Evolutionary conservation across 371 early-diverging fungal species (phyloP).

Genomic region (Mortierella sp.): DNA sequence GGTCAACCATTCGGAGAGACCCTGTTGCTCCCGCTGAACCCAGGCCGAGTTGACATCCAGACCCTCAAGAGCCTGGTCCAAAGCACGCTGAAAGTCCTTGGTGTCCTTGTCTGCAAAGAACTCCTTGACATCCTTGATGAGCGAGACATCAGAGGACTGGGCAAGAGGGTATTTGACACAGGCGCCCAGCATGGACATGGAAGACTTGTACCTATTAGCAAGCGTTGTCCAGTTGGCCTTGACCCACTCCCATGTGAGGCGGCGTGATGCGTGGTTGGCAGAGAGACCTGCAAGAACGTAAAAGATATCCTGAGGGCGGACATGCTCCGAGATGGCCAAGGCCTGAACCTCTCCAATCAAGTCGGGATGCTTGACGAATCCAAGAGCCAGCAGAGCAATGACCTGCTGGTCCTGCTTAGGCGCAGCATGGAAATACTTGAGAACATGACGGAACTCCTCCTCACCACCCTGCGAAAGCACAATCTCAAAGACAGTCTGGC

Average conservation of each 20-base stretch:
- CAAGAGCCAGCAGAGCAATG: slow-evolving; percentile 80
- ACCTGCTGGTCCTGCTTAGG: slow-evolving; percentile 79
- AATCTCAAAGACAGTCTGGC: slow-evolving; percentile 79
- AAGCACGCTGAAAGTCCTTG: slow-evolving; percentile 74
- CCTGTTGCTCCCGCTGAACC: slow-evolving; percentile 77
- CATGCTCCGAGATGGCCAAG: slow-evolving; percentile 73
- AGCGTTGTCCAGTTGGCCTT: slow-evolving; percentile 76
- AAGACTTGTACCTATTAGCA: slow-evolving; percentile 72
- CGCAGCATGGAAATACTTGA: slow-evolving; percentile 77
- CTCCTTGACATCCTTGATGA: slow-evolving; percentile 72
- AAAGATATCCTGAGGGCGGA: slow-evolving; percentile 87
- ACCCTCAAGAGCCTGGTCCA: slow-evolving; percentile 88
- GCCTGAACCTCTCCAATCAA: slow-evolving; percentile 70
- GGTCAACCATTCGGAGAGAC: slow-evolving; percentile 76
- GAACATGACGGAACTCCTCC: slow-evolving; percentile 80
- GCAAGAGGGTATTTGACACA: slow-evolving; percentile 74
- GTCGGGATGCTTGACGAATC: slow-evolving; percentile 69
- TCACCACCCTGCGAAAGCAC: slow-evolving; percentile 76
- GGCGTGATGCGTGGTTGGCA: slow-evolving; percentile 69
- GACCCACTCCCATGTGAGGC: slow-evolving; percentile 83
- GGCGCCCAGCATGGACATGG: slow-evolving; percentile 79
- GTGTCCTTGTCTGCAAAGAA: slow-evolving; percentile 83
- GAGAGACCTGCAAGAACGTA: slow-evolving; percentile 64
- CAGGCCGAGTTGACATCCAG: slow-evolving; percentile 81
- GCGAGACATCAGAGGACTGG: slow-evolving; percentile 68